Evolutionary conservation across 139 green algal species (phyloP), one percentile per base, ranked within the genome.

Genomic region (Picochlorum sp.): DNA sequence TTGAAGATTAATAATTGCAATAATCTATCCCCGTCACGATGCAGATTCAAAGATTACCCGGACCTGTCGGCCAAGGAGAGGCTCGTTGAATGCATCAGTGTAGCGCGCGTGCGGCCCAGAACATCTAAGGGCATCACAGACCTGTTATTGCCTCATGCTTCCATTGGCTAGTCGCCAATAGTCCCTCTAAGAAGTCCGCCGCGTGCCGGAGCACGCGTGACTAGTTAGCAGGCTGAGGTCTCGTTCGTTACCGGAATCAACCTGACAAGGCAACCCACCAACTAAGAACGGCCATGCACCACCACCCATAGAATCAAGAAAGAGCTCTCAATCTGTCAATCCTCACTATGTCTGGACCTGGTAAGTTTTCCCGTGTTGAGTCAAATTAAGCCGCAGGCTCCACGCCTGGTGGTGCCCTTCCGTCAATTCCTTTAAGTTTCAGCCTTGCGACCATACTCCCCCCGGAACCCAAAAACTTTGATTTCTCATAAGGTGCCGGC

Each of bases 71-170:
- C 74, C 84, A 88, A 92, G 88, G 86, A 82, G 88, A 88, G 83
- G 83, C 87, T 95, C 86, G 88, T 91, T 95, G 88, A 84, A 85
- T 87, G 83, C 83, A 85, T 95, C 89, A 96, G 88, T 96, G 90
- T 96, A 96, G 88, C 88, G 90, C 88, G 90, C 90, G 88, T 96
- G 90, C 90, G 88, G 86, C 88, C 89, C 89, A 95, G 89, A 95
- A 95, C 89, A 96, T 95, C 87, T 95, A 95, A 96, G 90, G 90
- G 90, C 90, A 96, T 96, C 90, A 96, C 89, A 96, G 88, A 96
- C 89, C 88, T 96, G 88, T 96, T 95, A 93, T 94, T 89, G 88
- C 88, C 88, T 95, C 88, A 95, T 87, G 92, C 86, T 95, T 95
- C 87, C 87, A 88, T 88, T 82, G 86, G 82, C 79, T 94, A 91